Base-by-base conservation (phyloP, 306 rosid genomes). In the Dalbergia oliveri region DNA sequence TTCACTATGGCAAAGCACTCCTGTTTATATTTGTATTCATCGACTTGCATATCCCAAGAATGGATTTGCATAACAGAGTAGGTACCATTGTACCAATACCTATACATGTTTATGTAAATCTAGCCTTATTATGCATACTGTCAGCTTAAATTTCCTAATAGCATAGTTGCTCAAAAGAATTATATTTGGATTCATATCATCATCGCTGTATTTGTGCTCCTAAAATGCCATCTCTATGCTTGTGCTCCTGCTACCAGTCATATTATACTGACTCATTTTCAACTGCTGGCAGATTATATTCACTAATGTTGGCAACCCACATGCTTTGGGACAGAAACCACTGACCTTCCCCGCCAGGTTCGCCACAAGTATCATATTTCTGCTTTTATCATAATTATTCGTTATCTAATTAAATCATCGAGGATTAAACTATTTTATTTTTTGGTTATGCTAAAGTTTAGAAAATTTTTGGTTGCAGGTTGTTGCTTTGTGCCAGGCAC, bases 291-390 rank as follows among this genome's bases (percentile, higher is more conserved):
- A 96, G 99, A 96, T 96, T 80, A 89, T 96, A 84, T 96, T 96
- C 88, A 96, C 99, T 37, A 96, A 96, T 86, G 99, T 96, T 49
- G 99, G 99, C 82, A 96, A 96, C 67, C 99, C 99, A 69, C 99
- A 96, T 82, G 99, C 99, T 69, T 84, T 96, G 61, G 99, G 99
- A 83, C 99, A 96, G 90, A 96, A 81, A 92, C 99, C 99, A 9
- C 81, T 96, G 89, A 89, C 88, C 73, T 96, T 96, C 82, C 99
- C 67, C 99, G 99, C 84, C 99, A 96, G 99, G 99, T 96, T 78
- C 44, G 11, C 60, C 76, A 47, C 56, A n/a, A 10, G 65, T 77
- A 43, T 60, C 67, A 37, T 44, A 73, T 77, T 82, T 74, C 66
- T 76, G n/a, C 83, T 79, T 59, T 72, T 50, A 18, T 6, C 23